A percentile compares a stretch with the other conserved stretches of the same genome.
Evolutionary conservation across 768 basidiomycete species (phyloP).

Genomic region (Termitomyces sp.): DNA sequence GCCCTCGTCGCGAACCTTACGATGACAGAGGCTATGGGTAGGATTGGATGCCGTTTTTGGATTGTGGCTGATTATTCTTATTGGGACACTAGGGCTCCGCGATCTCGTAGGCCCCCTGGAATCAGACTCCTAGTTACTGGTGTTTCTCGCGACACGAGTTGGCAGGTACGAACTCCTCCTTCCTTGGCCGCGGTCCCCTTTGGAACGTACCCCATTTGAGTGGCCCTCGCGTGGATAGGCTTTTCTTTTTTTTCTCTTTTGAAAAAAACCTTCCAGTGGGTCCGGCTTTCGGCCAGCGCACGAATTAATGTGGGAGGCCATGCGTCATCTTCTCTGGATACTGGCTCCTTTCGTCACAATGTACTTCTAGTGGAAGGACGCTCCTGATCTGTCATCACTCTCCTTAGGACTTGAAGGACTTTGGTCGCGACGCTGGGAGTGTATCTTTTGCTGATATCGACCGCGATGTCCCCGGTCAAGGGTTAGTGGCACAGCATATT

Average conservation of each 20-base stretch:
- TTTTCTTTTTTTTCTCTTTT: conserved; percentile 9
- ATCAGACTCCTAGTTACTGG: conserved; percentile 83
- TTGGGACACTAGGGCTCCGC: conserved; percentile 36
- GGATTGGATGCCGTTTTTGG: conserved; percentile 10
- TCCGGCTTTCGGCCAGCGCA: conserved; percentile 12
- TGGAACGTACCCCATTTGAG: conserved; percentile 13
- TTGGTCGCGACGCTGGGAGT: conserved; percentile 88
- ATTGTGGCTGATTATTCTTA: conserved; percentile 10
- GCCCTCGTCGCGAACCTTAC: conserved; percentile 74
- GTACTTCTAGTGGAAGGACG: conserved; percentile 26
- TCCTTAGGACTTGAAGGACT: conserved; percentile 93
- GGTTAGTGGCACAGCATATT: conserved; percentile 45
- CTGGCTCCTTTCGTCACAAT: conserved; percentile 17
- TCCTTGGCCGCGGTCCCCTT: conserved; percentile 16
- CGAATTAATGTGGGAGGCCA: conserved; percentile 7
- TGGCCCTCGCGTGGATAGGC: conserved; percentile 17
- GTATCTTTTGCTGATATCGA: conserved; percentile 96
- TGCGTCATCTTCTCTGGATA: conserved; percentile 12
- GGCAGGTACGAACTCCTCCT: conserved; percentile 80
- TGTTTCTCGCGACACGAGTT: conserved; percentile 91
- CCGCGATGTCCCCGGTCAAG: conserved; percentile 77
- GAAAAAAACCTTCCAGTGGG: conserved; percentile 6
- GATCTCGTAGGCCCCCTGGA: conserved; percentile 73
- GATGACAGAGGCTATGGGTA: conserved; percentile 60
- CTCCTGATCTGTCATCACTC: conserved; percentile 39